These are phyloP conservation scores for Neoarthrinium moseri DNA, from an alignment of 2,329 filamentous ascomycete genomes.

Conservation along the genomic window DNA sequence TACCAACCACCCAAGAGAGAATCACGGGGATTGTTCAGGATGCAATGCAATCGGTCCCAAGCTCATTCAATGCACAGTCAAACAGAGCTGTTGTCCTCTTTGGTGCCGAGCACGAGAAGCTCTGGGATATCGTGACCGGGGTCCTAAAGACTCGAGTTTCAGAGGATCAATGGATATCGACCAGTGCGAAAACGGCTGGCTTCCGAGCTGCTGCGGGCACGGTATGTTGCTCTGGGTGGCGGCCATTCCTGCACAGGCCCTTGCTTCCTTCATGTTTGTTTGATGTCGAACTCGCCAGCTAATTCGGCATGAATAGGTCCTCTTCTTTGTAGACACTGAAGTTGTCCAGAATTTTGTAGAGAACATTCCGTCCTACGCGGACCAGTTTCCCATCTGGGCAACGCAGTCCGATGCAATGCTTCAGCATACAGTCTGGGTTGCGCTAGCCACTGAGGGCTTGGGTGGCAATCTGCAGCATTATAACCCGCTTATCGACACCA, in stretches of 20 bases:
- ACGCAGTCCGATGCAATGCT: conserved; percentile 79
- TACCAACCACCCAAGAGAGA: conserved; percentile 54
- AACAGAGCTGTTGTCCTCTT: conserved; percentile 77
- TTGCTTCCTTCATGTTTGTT: too few relatives aligned
- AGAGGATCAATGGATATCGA: conserved; percentile 58
- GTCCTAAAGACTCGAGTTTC: conserved; percentile 68
- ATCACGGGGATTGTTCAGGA: conserved; percentile 65
- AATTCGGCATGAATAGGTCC: conserved; percentile 45
- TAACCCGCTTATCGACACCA: conserved; percentile 78
- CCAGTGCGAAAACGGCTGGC: conserved; percentile 34
- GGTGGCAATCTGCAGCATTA: conserved; percentile 93
- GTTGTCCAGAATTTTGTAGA: conserved; percentile 65
- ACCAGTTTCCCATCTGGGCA: conserved; percentile 77
- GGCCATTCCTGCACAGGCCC: conserved; percentile 3
- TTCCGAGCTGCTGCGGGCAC: conserved; percentile 77
- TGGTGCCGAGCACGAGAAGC: conserved; percentile 78
- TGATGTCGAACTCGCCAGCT: conserved; percentile 24
- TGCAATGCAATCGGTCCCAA: conserved; percentile 68
- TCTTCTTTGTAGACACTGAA: conserved; percentile 82
- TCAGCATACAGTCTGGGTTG: conserved; percentile 78
- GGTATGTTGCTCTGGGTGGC: conserved; percentile 43
- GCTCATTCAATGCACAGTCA: conserved; percentile 86
- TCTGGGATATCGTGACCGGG: conserved; percentile 74
- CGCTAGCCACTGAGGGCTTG: conserved; percentile 78
- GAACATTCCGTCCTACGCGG: conserved; percentile 71